Conservation (phyloP, 345 rosid species). For the Populus davidiana region DNA sequence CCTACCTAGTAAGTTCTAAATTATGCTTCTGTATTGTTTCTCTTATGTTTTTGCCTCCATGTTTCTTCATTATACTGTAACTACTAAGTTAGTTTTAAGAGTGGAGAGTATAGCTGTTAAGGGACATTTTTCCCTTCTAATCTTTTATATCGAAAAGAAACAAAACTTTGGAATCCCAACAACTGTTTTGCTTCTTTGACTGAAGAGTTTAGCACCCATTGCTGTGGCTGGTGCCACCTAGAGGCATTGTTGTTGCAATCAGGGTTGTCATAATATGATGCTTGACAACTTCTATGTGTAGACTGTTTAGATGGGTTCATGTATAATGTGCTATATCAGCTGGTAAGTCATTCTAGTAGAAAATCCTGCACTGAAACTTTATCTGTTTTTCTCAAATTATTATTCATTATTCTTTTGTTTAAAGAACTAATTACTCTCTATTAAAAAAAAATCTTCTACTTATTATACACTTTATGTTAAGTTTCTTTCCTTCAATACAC, state of each 20-base stretch:
- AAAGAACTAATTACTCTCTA: too few species aligned
- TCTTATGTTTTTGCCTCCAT: conserved; percentile 2
- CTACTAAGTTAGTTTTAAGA: not conserved
- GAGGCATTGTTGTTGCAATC: not conserved
- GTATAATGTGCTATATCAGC: not conserved
- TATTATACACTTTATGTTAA: too few species aligned
- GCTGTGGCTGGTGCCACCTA: not conserved
- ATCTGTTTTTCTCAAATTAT: too few species aligned
- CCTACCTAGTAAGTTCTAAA: conserved; percentile 66
- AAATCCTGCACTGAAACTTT: not conserved
- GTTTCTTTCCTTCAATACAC: too few species aligned
- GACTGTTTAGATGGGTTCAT: not conserved
- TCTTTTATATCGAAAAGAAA: not conserved
- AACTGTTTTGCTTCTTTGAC: not conserved
- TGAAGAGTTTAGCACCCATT: not conserved
- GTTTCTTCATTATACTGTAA: not conserved
- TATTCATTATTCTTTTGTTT: too few species aligned
- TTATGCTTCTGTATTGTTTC: conserved; percentile 10
- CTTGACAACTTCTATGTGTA: not conserved
- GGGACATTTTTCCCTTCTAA: not conserved
- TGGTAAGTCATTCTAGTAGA: not conserved
- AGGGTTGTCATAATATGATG: not conserved
- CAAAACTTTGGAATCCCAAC: not conserved
- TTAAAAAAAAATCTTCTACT: too few species aligned
- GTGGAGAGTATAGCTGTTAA: not conserved